Evolutionary conservation across 169 alveolate species (phyloP).

Genomic region (Plasmodium vivax): DNA sequence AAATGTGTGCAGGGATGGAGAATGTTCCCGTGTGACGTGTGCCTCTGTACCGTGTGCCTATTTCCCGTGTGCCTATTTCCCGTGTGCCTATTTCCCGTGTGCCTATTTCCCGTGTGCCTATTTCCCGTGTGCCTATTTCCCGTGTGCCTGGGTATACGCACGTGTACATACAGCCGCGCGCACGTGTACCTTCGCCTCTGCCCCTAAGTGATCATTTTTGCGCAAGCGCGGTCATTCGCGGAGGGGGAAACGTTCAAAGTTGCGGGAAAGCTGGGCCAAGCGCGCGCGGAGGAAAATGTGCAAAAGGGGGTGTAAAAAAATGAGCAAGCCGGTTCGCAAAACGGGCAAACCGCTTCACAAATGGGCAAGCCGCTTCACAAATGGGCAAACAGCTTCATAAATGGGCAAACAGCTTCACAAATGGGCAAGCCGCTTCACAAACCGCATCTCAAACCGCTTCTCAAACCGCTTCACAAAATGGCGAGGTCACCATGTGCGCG

Average conservation of each 20-base stretch:
- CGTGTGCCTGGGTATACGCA: not conserved
- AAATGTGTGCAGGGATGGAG: not conserved
- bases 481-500: not conserved
- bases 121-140: not conserved
- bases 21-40: too few relatives aligned
- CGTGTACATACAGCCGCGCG: not conserved
- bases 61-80: not conserved
- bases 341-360: not conserved
- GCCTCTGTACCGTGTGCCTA: too few relatives aligned
- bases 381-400: not conserved
- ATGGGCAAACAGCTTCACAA: not conserved
- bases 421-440: not conserved
- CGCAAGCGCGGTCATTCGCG: not conserved
- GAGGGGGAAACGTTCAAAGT: not conserved
- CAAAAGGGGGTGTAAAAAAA: not conserved
- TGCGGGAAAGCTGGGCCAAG: not conserved
- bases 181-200: not conserved
- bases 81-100: not conserved
- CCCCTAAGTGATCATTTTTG: not conserved
- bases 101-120: too few relatives aligned
- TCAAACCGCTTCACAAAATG: not conserved
- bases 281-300: not conserved
- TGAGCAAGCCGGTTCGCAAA: not conserved
- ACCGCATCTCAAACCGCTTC: too few relatives aligned
- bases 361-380: not conserved